These are phyloP conservation scores for Chamaecrista fasciculata DNA, from an alignment of 306 rosid genomes.

Conservation along the genomic window DNA sequence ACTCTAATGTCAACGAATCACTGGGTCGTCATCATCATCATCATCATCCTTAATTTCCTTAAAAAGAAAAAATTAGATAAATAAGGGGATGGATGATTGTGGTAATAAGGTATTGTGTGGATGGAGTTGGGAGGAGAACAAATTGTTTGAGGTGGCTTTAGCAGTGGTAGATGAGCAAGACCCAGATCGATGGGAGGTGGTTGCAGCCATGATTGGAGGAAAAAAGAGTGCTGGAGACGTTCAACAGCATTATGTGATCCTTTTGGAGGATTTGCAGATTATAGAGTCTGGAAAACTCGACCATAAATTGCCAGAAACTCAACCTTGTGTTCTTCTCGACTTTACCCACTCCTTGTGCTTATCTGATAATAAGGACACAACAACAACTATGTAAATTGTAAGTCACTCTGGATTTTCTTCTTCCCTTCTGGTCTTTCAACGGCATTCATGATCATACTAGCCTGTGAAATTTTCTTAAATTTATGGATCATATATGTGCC, in stretches of 20 bases:
- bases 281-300: conserved; percentile 61
- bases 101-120: conserved; percentile 29
- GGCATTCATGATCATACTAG: neutral
- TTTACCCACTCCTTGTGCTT: neutral
- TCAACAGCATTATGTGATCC: conserved; percentile 42
- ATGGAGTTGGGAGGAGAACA: conserved; percentile 93
- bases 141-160: conserved; percentile 75
- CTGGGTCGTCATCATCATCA: too few relatives aligned
- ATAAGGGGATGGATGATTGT: conserved; percentile 9
- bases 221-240: conserved; percentile 65
- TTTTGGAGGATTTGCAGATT: conserved; percentile 65
- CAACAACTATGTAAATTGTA: neutral
- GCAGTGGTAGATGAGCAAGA: conserved; percentile 58
- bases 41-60: conserved; percentile 21
- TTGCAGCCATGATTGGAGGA: conserved; percentile 14
- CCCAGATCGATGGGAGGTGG: conserved; percentile 14
- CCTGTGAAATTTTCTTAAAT: neutral
- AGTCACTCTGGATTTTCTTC: neutral
- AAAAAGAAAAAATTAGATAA: neutral
- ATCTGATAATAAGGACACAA: neutral
- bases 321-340: conserved; percentile 19
- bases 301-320: conserved; percentile 30
- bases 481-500: neutral
- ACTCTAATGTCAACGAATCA: conserved; percentile 22
- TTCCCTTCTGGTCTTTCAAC: neutral